These are phyloP conservation scores for Amaranthus tricolor DNA, from an alignment of 179 eudicot species.

Conservation along the genomic window DNA sequence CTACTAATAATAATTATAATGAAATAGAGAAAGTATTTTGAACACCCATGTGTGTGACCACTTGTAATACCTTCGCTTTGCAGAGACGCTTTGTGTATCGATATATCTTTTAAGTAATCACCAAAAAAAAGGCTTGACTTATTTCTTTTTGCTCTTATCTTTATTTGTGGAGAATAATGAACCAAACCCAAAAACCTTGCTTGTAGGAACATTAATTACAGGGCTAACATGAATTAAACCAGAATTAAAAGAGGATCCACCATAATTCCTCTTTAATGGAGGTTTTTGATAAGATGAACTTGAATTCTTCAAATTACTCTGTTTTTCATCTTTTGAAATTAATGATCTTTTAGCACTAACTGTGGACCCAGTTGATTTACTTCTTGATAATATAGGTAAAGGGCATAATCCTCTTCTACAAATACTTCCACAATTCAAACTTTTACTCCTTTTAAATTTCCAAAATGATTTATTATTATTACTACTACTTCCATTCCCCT, in stretches of 20 bases:
- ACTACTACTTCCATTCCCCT: constrained; percentile 8
- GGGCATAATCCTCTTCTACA: constrained; percentile 35
- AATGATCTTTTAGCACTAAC: constrained; percentile 29
- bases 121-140: too few species aligned
- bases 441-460: constrained; percentile 32
- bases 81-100: too few species aligned
- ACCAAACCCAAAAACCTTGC: constrained; percentile 32
- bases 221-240: constrained; percentile 34
- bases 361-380: constrained; percentile 41
- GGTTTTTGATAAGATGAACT: constrained; percentile 27
- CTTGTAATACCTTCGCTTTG: too few species aligned
- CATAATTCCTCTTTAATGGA: constrained; percentile 34
- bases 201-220: constrained; percentile 30
- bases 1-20: too few species aligned
- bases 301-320: constrained; percentile 25
- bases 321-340: constrained; percentile 33
- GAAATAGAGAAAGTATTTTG: too few species aligned
- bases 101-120: neutral
- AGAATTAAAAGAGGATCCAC: constrained; percentile 36
- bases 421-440: constrained; percentile 39
- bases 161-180: constrained; percentile 31
- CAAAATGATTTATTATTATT: constrained; percentile 33
- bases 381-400: constrained; percentile 39
- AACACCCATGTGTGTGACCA: too few species aligned
- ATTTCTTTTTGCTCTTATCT: constrained; percentile 31